These are phyloP conservation scores for Backusella westeae DNA, from an alignment of 192 early-diverging fungal genomes.

Conservation along the genomic window DNA sequence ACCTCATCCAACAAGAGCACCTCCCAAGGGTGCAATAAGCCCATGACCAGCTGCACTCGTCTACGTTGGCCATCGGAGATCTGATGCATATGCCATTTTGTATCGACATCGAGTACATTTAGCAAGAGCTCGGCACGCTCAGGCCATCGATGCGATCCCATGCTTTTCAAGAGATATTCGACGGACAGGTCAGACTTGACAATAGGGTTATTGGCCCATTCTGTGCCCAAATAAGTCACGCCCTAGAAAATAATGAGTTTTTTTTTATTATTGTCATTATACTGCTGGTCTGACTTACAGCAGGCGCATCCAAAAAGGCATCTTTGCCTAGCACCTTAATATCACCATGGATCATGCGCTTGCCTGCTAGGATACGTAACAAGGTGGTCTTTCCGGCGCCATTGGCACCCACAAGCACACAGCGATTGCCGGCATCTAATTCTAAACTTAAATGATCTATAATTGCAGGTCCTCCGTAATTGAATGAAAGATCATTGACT, in stretches of 20 bases:
- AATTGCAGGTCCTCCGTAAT: slow-evolving; percentile 56
- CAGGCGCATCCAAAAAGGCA: slow-evolving; percentile 62
- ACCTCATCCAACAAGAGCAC: slow-evolving; percentile 76
- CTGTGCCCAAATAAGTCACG: slow-evolving; percentile 77
- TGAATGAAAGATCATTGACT: slow-evolving; percentile 53
- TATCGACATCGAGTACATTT: slow-evolving; percentile 68
- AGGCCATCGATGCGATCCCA: slow-evolving; percentile 58
- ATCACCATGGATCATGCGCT: slow-evolving; percentile 53
- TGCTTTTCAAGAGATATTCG: slow-evolving; percentile 58
- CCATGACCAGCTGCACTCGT: slow-evolving; percentile 74
- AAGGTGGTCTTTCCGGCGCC: slow-evolving; percentile 71
- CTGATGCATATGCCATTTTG: slow-evolving; percentile 65
- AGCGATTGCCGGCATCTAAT: slow-evolving; percentile 55
- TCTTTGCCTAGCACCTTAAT: slow-evolving; percentile 61
- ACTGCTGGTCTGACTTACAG: slow-evolving; percentile 27
- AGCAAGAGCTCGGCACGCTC: slow-evolving; percentile 61
- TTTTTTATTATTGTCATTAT: too few species aligned
- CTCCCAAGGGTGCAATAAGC: slow-evolving; percentile 66
- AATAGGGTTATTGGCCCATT: slow-evolving; percentile 76
- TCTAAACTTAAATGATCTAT: slow-evolving; percentile 51
- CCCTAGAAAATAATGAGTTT: slow-evolving; percentile 26
- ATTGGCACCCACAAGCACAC: slow-evolving; percentile 76
- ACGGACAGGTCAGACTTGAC: slow-evolving; percentile 69
- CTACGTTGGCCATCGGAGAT: slow-evolving; percentile 64
- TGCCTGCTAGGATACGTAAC: slow-evolving; percentile 68